Conservation (phyloP, 768 basidiomycete genomes). For the Chalciporus chontae region DNA sequence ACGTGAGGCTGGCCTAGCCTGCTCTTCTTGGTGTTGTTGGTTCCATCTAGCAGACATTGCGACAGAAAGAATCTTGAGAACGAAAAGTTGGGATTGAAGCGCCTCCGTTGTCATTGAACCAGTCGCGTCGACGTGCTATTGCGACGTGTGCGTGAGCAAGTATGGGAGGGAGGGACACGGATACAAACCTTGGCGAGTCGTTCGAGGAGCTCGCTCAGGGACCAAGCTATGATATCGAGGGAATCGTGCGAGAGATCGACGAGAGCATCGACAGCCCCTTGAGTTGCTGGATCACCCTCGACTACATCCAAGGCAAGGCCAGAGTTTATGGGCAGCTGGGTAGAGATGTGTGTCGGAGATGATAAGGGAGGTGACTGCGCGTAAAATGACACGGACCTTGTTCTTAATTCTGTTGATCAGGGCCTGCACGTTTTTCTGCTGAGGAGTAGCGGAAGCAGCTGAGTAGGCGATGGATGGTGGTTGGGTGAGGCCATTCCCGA, state of each 20-base stretch:
- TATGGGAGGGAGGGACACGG: not conserved
- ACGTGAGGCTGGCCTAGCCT: constrained; percentile 39
- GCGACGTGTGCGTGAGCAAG: constrained; percentile 12
- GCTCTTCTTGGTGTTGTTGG: constrained; percentile 35
- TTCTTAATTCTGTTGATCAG: constrained; percentile 77
- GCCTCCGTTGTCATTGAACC: constrained; percentile 61
- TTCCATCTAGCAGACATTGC: constrained; percentile 79
- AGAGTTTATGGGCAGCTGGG: constrained; percentile 81
- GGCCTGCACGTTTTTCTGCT: constrained; percentile 79
- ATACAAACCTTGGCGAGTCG: constrained; percentile 65
- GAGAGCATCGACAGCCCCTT: constrained; percentile 73
- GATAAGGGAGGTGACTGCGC: not conserved
- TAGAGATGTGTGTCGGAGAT: not conserved
- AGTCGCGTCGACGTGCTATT: constrained; percentile 51
- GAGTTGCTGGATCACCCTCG: constrained; percentile 72
- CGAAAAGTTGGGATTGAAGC: constrained; percentile 82
- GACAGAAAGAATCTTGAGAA: constrained; percentile 76
- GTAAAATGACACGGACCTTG: constrained; percentile 50
- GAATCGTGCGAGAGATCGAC: constrained; percentile 77
- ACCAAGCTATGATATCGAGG: constrained; percentile 76
- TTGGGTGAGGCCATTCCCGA: constrained; percentile 30
- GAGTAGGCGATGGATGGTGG: constrained; percentile 37
- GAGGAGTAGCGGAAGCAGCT: constrained; percentile 47
- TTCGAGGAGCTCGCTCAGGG: constrained; percentile 74
- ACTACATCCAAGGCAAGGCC: constrained; percentile 69